Percentiles rank a stretch among this genome's conserved stretches.
These are phyloP conservation scores for Pichia paraexigua DNA, from an alignment of 805 yeast genomes.

Conservation along the genomic window DNA sequence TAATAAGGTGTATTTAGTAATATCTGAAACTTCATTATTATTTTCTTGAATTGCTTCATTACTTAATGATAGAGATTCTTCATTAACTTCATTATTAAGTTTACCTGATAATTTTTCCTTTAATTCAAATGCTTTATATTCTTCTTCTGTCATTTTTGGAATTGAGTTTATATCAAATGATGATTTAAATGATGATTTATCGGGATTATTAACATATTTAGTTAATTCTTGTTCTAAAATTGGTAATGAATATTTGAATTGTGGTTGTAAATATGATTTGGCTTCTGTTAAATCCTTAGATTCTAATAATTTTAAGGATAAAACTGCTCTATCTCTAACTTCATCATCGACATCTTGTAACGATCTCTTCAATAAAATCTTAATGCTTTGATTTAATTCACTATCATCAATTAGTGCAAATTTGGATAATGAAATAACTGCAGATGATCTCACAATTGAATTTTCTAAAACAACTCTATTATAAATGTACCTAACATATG, in stretches of 20 bases:
- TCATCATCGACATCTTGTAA: slow-evolving; percentile 89
- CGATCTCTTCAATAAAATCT: slow-evolving; percentile 72
- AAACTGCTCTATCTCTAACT: slow-evolving; percentile 94
- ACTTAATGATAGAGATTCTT: slow-evolving; percentile 10
- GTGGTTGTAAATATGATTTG: slow-evolving; percentile 54
- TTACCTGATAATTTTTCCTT: slow-evolving; percentile 38
- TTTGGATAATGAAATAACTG: slow-evolving; percentile 85
- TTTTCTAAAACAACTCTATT: slow-evolving; percentile 95
- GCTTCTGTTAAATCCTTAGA: slow-evolving; percentile 32
- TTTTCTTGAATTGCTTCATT: slow-evolving; percentile 12
- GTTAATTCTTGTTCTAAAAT: slow-evolving; percentile 73
- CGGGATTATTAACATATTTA: slow-evolving; percentile 49
- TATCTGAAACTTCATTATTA: slow-evolving; percentile 10
- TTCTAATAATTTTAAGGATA: slow-evolving; percentile 63
- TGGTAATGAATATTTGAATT: slow-evolving; percentile 61
- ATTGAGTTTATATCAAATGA: slow-evolving; percentile 69
- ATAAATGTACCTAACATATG: slow-evolving; percentile 91
- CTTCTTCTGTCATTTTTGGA: slow-evolving; percentile 61
- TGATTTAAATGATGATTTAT: slow-evolving; percentile 37
- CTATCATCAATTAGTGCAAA: slow-evolving; percentile 76
- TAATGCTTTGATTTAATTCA: slow-evolving; percentile 57
- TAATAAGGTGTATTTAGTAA: slow-evolving; percentile 28
- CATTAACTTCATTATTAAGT: slow-evolving; percentile 15
- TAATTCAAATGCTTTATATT: slow-evolving; percentile 55
- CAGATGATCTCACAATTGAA: slow-evolving; percentile 91